Evolutionary conservation across 2,329 filamentous ascomycete species (phyloP), one percentile per base, ranked within the genome.

Genomic region (Coleophoma cylindrospora): DNA sequence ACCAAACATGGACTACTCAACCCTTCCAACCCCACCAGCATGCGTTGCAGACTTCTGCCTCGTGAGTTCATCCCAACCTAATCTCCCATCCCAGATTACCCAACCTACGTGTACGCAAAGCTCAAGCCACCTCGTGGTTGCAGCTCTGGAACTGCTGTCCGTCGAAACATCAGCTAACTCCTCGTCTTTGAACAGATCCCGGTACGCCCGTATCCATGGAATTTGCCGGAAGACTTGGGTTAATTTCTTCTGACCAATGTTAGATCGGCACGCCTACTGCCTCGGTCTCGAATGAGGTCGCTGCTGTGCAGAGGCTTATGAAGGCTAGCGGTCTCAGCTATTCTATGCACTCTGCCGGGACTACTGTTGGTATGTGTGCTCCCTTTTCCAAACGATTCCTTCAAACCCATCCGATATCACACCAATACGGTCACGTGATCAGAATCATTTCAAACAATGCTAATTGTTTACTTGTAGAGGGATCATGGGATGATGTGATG

Each of bases 41-140:
- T 95, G 89, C 70, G 89, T 86, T 49, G 91, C 87, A 51, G 91
- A 96, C 71, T 96, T 96, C 67, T 96, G 91, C 68, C 76, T 96
- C 57, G 85, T 88, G 64, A 53, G 80, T 71, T 19, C 14, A 8
- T 4, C 32, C 40, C 7, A 19, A 13, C 32, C 7, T 43, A 34
- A 38, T 43, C 47, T 34, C 21, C 34, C 5, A 27, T 10, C 2
- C 27, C 27, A 27, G 27, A 27, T 27, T 27, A 27, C 27, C 27
- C 2, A 27, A 3, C 27, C 27, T 27, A 27, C 27, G 27, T 27
- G 4, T 27, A 27, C 27, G 27, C 27, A 27, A 19, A 34, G 41
- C 41, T 33, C 32, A 27, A 44, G 17, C 41, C 41, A 27, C 41
- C 41, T 27, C n/a, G 41, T 44, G 41, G 41, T 27, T 44, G 14